Evolutionary conservation across 2,329 filamentous ascomycete species (phyloP), one percentile per base, ranked within the genome.

Genomic region (Aspergillus sergii): DNA sequence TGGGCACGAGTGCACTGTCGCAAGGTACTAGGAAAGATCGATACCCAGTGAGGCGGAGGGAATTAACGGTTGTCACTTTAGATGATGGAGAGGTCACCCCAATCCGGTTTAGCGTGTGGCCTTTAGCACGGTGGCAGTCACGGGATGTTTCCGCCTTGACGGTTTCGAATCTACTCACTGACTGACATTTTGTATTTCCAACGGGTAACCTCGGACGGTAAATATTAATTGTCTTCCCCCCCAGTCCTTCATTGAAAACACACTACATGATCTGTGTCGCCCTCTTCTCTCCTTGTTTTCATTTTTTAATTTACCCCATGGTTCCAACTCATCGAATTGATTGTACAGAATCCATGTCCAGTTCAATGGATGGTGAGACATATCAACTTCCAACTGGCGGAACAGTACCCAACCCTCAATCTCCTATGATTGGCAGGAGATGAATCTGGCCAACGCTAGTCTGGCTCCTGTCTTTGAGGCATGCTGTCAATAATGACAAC

Each of bases 21-120:
- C 51, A 62, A 62, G 55, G 59, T 58, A 57, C 46, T 59, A 46
- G 41, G 23, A 58, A 63, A 55, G 60, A 62, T 57, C 61, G 59
- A 67, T 68, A 67, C 58, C 66, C 60, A 69, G 69, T 66, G 63
- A 71, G 68, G 68, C 65, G 67, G 68, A 70, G 66, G 64, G 60
- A 59, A 48, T 57, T 32, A 60, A 56, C 63, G 39, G 55, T 58
- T 43, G 51, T 34, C 46, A 57, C 43, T 62, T 64, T 66, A 70
- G 69, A 72, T 72, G 69, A 71, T 69, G 68, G 67, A 48, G 65
- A 65, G 64, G 63, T 34, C 53, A 3, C 12, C 73, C 65, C 5
- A 54, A 68, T 61, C 9, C 11, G 66, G 73, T 46, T 68, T 76
- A 76, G 75, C 67, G 69, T 56, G 30, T 30, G 56, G 36, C 57